Base-by-base conservation (phyloP, 2,329 filamentous ascomycete genomes). In the Seiridium cupressi region DNA sequence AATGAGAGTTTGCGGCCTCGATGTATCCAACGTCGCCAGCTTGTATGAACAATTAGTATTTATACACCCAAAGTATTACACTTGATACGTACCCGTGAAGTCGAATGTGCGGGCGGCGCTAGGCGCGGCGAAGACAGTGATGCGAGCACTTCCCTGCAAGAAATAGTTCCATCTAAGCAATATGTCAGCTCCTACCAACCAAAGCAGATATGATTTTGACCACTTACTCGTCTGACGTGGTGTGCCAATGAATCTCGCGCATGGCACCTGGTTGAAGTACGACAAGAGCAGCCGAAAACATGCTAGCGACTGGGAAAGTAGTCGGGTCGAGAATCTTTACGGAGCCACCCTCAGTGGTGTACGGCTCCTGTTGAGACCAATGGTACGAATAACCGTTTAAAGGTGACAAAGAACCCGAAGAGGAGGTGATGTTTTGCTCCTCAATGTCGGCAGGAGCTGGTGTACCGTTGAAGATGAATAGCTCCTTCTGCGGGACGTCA, bases 181-280 rank as follows among this genome's bases (percentile, higher is more conserved):
- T 42, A 42, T 42, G 13, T 42, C 13, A 42, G 38, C 38, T 8
- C 7, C 13, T 42, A 40, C 47, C 47, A 10, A 13, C 1, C 5
- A 13, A 18, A 5, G 10, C 3, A 5, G 42, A n/a, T 36, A 47
- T 10, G 42, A 10, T 8, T 6, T 5, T 31, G 9, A 13, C 32
- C 26, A 58, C 34, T 42, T 44, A 88, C 70, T 88, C 85, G 68
- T 87, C 84, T 7, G 77, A 80, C 1, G 77, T 79, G 1, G 82
- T 81, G 72, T 88, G 85, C 85, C 85, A 88, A 73, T 88, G 85
- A 48, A 89, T 74, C 68, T 88, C 85, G 31, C 86, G 80, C 82
- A 88, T 84, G 1, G 84, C 85, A n/a, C 85, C 85, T 0, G 85
- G 84, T 65, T 85, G 75, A 38, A 88, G 74, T 2, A 80, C 84